A percentile compares a stretch with the other conserved stretches of the same genome.
Evolutionary conservation across 2,329 filamentous ascomycete genomes (phyloP).

Genomic region (Sarocladiaceae sp.): DNA sequence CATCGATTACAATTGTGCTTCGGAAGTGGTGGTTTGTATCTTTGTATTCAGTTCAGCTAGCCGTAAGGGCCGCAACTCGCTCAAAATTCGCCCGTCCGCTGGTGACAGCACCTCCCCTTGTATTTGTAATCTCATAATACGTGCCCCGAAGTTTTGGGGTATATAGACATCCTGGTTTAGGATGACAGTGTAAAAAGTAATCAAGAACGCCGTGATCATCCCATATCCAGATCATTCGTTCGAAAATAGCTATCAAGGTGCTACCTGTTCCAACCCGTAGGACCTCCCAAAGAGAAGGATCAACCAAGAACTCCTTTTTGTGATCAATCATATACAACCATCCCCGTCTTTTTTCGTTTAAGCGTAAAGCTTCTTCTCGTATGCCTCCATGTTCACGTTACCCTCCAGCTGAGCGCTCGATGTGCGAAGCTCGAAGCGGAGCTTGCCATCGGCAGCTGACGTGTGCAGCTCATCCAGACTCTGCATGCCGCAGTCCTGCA

Average conservation of each 20-base stretch:
- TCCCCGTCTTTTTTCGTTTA: conserved; percentile 37
- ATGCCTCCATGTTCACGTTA: conserved; percentile 96
- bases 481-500: conserved; percentile 90
- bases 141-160: not conserved
- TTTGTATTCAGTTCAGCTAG: conserved; percentile 1
- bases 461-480: conserved; percentile 75
- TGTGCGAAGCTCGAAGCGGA: conserved; percentile 92
- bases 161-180: conserved; percentile 4
- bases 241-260: conserved; percentile 8
- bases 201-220: conserved; percentile 4
- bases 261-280: not conserved
- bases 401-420: conserved; percentile 94
- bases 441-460: conserved; percentile 66
- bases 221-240: conserved; percentile 1
- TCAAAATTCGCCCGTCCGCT: not conserved
- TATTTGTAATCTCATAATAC: conserved; percentile 8
- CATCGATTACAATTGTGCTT: no score
- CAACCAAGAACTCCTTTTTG: not conserved
- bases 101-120: conserved; percentile 9
- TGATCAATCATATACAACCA: not conserved
- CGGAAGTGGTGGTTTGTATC: not conserved
- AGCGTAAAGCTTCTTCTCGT: conserved; percentile 99
- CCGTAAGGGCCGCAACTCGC: not conserved
- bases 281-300: not conserved
- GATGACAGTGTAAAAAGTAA: not conserved